Base-by-base conservation (phyloP, 2,329 filamentous ascomycete species). In the Pseudocercospora fijiensis region DNA sequence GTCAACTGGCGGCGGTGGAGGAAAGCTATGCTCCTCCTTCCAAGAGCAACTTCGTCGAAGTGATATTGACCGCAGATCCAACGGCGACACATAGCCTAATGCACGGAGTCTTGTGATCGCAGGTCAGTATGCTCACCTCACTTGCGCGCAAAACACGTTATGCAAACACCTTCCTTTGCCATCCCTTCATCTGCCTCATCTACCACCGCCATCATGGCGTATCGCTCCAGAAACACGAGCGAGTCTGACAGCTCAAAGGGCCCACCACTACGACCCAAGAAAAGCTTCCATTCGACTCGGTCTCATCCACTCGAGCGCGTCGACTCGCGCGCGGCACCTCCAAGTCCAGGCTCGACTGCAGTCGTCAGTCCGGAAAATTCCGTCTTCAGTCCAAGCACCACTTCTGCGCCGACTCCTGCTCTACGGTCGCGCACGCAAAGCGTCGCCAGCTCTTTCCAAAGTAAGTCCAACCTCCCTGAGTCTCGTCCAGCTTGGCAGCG, bases 351-450 rank as follows among this genome's bases (percentile, higher is more conserved):
- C 10, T 56, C 2, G 0, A 24, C 16, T 1, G 27, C 53, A 20
- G 53, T 56, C n/a, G 28, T 30, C 53, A 56, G 53, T 24, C 53
- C 53, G 26, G 53, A 56, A 41, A 41, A 41, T 30, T 58, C 57
- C 11, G 27, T 58, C 47, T 37, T 47, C 57, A 58, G 57, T 30
- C 57, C 57, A 27, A 49, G 52, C 45, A n/a, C 9, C 18, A 55
- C 45, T 22, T 33, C 22, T 49, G 30, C 45, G 30, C 47, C 45
- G 9, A 49, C 58, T 22, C 58, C 58, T n/a, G 16, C 26, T 22
- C 22, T 28, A 22, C 58, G 51, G 4, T 61, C 59, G 13, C 59
- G 59, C 28, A 28, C 47, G 24, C 59, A 61, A 27, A 61, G 49
- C 43, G 18, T 61, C 51, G 37, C 59, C 28, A 30, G 20, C 27